Conservation (phyloP, 2,329 filamentous ascomycete species). For the Monosporascus sp. region DNA sequence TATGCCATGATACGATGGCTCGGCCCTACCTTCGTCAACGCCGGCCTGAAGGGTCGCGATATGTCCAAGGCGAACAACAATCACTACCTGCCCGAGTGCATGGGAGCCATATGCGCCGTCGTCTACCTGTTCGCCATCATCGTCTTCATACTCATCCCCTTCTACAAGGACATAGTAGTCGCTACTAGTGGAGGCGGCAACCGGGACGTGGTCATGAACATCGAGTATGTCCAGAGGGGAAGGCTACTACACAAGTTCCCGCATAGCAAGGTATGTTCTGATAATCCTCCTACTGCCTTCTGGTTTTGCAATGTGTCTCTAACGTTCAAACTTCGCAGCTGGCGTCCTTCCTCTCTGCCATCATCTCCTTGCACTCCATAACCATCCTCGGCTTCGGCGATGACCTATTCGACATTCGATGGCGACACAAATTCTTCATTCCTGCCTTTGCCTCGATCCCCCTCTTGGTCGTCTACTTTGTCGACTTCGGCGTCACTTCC, state of each 20-base stretch:
- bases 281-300: no score
- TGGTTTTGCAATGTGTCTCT: background rate
- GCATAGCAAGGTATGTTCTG: slow-evolving; percentile 69
- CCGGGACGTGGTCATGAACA: slow-evolving; percentile 73
- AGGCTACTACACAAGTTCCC: slow-evolving; percentile 88
- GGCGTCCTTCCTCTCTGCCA: slow-evolving; percentile 88
- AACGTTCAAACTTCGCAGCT: slow-evolving; percentile 48
- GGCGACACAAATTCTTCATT: slow-evolving; percentile 98
- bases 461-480: slow-evolving; percentile 93
- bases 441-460: slow-evolving; percentile 90
- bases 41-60: slow-evolving; percentile 85
- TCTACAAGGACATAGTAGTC: slow-evolving; percentile 96
- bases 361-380: slow-evolving; percentile 86
- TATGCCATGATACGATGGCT: slow-evolving; percentile 93
- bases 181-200: slow-evolving; percentile 93
- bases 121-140: slow-evolving; percentile 89
- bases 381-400: slow-evolving; percentile 90
- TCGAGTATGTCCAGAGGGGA: slow-evolving; percentile 71
- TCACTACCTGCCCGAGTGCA: slow-evolving; percentile 72
- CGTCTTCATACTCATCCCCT: slow-evolving; percentile 90
- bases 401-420: slow-evolving; percentile 95
- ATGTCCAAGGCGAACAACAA: slow-evolving; percentile 64
- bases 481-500: slow-evolving; percentile 95
- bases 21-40: slow-evolving; percentile 79
- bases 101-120: slow-evolving; percentile 89